A percentile compares a stretch with the other conserved stretches of the same genome.
phyloP scores from a whole-genome alignment of 345 rosid species.

The Eucalyptus guilfoylei region DNA sequence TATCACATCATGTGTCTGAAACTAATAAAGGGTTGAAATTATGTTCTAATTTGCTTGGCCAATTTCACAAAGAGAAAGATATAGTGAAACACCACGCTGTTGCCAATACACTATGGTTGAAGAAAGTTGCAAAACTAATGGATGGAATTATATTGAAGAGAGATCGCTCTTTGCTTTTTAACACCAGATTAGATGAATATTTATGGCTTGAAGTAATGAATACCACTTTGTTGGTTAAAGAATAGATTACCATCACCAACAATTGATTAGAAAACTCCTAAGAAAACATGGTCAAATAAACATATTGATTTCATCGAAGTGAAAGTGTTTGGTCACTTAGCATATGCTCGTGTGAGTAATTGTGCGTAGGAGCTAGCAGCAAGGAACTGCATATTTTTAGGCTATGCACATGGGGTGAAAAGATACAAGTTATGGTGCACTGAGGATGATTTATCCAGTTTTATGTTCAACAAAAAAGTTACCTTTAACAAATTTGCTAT shows the following conservation, averaged over 20 bases:
- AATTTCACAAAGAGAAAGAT: neutral
- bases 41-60: neutral
- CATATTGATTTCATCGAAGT: neutral
- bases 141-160: neutral
- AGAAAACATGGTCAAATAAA: neutral
- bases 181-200: neutral
- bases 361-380: accelerated
- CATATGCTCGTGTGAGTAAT: neutral
- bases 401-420: neutral
- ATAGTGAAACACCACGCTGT: accelerated
- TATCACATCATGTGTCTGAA: neutral
- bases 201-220: too few relatives aligned
- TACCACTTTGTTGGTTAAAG: neutral
- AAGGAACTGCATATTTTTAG: neutral
- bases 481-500: too few relatives aligned
- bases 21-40: too few relatives aligned
- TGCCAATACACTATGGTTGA: too few relatives aligned
- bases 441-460: neutral
- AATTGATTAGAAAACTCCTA: neutral
- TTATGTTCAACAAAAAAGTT: neutral
- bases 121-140: neutral
- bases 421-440: neutral
- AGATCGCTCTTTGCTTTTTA: too few relatives aligned
- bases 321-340: neutral
- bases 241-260: neutral